Evolutionary conservation across 371 early-diverging fungal species (phyloP), one percentile per base, ranked within the genome.

Genomic region (Rhizopus delemar): DNA sequence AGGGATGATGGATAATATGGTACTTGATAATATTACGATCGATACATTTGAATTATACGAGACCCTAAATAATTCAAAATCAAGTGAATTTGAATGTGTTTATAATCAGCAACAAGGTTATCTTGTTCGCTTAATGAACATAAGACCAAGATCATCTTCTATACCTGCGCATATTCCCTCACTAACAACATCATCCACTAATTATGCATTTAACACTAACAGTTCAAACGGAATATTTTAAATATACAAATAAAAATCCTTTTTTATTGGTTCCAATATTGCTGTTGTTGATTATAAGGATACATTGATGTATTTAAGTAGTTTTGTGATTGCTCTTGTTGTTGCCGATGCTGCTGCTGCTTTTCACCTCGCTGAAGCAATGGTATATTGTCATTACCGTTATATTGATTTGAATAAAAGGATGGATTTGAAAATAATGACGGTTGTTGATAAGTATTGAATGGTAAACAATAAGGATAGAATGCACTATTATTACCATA

Each of bases 11-110:
- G 59, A 60, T 29, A 73, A 69, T 28, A 34, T 77, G 15, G 71
- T 57, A 54, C 63, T 63, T n/a, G 77, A 73, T 41, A 34, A 39
- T 9, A 38, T 56, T 22, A 57, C 61, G 2, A 15, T 66, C 13
- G 77, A 77, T 57, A 55, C 60, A 0, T 58, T 66, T 43, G 78
- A 74, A 46, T 34, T 74, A 13, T 74, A 69, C 36, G 70, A 77
- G 16, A 58, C 65, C 0, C 41, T 65, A 16, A 53, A 65, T 22
- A 48, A 52, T 5, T 53, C 61, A 4, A 68, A 68, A 6, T 8
- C 48, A 5, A 70, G 66, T 46, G 74, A 69, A 4, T 76, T 76
- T 38, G 63, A 67, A 55, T 73, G 71, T 52, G 41, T 67, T 36
- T 59, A 65, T 51, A 59, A 73, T 52, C 67, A 68, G 31, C 67